Percentiles rank a stretch among this genome's conserved stretches.
These are phyloP conservation scores for Aotearoamyces nothofagi DNA, from an alignment of 2,329 filamentous ascomycete genomes.

Conservation along the genomic window DNA sequence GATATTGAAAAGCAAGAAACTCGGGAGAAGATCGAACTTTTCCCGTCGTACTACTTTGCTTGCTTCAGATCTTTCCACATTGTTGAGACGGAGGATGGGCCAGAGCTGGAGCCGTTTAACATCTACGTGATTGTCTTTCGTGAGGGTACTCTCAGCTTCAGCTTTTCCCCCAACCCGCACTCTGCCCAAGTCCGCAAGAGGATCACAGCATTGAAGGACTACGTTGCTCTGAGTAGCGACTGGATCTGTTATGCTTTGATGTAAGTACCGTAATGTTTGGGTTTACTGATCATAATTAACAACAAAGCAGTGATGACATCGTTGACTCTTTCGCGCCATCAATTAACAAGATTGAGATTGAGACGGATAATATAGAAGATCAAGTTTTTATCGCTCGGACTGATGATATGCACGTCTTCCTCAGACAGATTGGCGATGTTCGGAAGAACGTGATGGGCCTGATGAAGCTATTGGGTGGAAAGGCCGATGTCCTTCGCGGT, in stretches of 20 bases:
- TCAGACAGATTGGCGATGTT: slow-evolving; percentile 76
- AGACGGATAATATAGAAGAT: slow-evolving; percentile 89
- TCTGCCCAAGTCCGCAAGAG: slow-evolving; percentile 79
- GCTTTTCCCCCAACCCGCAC: slow-evolving; percentile 76
- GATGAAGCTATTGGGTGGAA: slow-evolving; percentile 84
- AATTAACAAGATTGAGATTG: slow-evolving; percentile 72
- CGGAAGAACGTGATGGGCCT: slow-evolving; percentile 92
- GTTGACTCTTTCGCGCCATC: slow-evolving; percentile 89
- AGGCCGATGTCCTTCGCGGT: slow-evolving; percentile 94
- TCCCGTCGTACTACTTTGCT: slow-evolving; percentile 95
- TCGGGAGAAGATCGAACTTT: slow-evolving; percentile 95
- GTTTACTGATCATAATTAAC: slow-evolving; percentile 6
- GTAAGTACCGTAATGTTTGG: slow-evolving; percentile 34
- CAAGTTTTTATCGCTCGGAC: slow-evolving; percentile 84
- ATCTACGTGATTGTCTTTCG: slow-evolving; percentile 95
- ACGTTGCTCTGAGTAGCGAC: slow-evolving; percentile 85
- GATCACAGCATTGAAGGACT: slow-evolving; percentile 86
- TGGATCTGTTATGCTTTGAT: slow-evolving; percentile 99
- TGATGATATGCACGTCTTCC: slow-evolving; percentile 76
- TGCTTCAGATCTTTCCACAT: slow-evolving; percentile 86
- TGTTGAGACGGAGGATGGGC: slow-evolving; percentile 61
- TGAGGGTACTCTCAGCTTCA: slow-evolving; percentile 89
- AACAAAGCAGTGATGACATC: slow-evolving; percentile 62
- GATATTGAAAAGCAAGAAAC: slow-evolving; percentile 93
- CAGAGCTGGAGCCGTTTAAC: slow-evolving; percentile 88